These are phyloP conservation scores for Bacidia gigantensis DNA, from an alignment of 495 filamentous ascomycete species.

Conservation along the genomic window DNA sequence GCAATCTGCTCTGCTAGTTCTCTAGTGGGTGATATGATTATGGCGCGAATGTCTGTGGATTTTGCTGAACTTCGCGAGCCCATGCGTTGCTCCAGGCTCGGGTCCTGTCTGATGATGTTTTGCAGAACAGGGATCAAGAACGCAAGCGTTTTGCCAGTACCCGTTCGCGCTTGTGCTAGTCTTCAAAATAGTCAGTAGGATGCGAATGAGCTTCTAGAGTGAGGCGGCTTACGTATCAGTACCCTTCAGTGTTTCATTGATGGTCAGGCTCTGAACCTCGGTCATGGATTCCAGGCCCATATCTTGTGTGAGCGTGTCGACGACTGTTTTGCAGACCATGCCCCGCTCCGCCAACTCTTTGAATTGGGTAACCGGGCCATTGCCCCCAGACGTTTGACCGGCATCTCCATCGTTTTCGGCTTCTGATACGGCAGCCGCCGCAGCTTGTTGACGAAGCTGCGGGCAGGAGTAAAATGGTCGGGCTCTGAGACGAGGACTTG, in stretches of 20 bases:
- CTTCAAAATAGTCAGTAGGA: constrained; percentile 30
- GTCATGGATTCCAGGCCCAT: constrained; percentile 84
- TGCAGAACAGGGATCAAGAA: constrained; percentile 69
- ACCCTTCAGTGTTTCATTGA: constrained; percentile 63
- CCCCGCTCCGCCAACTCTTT: constrained; percentile 46
- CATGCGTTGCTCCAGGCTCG: constrained; percentile 29
- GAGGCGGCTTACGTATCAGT: constrained; percentile 57
- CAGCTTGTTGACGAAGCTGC: constrained; percentile 16
- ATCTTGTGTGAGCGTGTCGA: constrained; percentile 52
- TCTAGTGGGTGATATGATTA: constrained; percentile 87
- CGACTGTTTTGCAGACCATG: constrained; percentile 48
- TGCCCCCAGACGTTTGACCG: constrained; percentile 3
- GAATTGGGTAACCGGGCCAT: constrained; percentile 48
- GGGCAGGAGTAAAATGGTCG: not conserved
- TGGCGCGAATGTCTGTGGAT: constrained; percentile 62
- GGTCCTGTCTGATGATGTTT: constrained; percentile 49
- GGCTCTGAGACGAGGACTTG: not conserved
- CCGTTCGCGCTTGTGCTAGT: constrained; percentile 76
- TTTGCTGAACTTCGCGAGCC: constrained; percentile 20
- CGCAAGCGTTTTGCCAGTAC: constrained; percentile 77
- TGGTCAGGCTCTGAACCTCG: constrained; percentile 74
- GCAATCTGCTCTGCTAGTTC: constrained; percentile 94
- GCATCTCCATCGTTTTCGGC: constrained; percentile 16
- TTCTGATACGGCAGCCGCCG: constrained; percentile 17
- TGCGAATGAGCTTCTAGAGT: not conserved